These are phyloP conservation scores for Aspergillus homomorphus DNA, from an alignment of 495 filamentous ascomycete genomes.

Conservation along the genomic window DNA sequence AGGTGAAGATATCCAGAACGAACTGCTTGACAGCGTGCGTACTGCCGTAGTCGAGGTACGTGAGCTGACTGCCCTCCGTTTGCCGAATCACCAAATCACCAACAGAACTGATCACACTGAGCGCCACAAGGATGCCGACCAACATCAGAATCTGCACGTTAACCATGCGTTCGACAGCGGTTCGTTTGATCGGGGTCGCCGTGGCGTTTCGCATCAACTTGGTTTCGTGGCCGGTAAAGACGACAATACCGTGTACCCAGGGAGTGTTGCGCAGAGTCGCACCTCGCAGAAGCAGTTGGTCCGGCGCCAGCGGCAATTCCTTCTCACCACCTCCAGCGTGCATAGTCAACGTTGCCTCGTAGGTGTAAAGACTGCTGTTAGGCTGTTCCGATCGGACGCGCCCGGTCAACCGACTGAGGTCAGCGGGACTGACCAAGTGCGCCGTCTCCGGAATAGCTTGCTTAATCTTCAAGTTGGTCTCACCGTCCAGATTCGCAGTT, in stretches of 20 bases:
- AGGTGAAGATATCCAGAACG: conserved; percentile 92
- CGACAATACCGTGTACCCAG: conserved; percentile 95
- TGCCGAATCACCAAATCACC: conserved; percentile 81
- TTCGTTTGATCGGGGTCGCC: conserved; percentile 95
- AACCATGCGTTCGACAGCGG: conserved; percentile 87
- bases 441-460: conserved; percentile 95
- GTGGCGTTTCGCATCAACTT: conserved; percentile 99
- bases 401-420: conserved; percentile 83
- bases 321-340: conserved; percentile 92
- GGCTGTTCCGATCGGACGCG: conserved; percentile 92
- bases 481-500: conserved; percentile 96
- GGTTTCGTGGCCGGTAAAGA: conserved; percentile 98
- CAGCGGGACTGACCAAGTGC: conserved; percentile 78
- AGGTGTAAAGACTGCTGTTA: conserved; percentile 98
- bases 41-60: conserved; percentile 66
- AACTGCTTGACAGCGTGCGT: conserved; percentile 71
- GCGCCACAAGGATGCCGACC: conserved; percentile 73
- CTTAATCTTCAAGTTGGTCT: conserved; percentile 99
- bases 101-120: conserved; percentile 85
- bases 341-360: conserved; percentile 94
- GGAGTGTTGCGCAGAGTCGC: conserved; percentile 95
- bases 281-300: conserved; percentile 85
- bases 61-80: conserved; percentile 54
- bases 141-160: conserved; percentile 92
- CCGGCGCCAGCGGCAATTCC: conserved; percentile 76